Evolutionary conservation across 2,329 filamentous ascomycete species (phyloP), one percentile per base, ranked within the genome.

Genomic region (Sphaerulina musiva): DNA sequence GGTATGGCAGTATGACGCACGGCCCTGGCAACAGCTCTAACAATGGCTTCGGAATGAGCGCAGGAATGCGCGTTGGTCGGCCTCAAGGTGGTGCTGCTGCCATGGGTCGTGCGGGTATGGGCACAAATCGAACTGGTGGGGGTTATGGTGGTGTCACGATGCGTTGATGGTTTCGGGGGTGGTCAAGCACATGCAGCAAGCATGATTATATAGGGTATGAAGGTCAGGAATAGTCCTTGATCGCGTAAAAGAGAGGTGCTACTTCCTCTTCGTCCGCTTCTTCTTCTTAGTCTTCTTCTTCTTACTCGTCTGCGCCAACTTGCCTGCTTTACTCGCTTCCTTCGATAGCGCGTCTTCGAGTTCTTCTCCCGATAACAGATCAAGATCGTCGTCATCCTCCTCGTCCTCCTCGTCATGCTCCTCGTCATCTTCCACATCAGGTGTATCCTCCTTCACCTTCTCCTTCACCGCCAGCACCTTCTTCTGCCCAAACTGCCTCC

Each of bases 401-500:
- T 60, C 61, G 10, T 56, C 61, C 20, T 57, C 59, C 14, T 59
- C 65, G 6, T 60, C 59, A 20, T 57, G 59, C 26, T 66, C 67
- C 17, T 54, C 63, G n/a, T 60, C 60, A 45, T 57, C 59, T 54
- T 46, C 60, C 34, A 53, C 48, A 40, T 50, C 54, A 58, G 39
- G 53, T 51, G 56, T 59, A 57, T 46, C 64, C 60, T 61, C 58
- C 51, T 48, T 58, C 38, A 43, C 51, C 32, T 51, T 54, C 29
- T 48, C 50, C 29, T 57, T 58, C 36, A 44, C 56, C 12, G 20
- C 58, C 44, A 54, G 47, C 38, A 47, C 57, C 57, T 56, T 58
- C 48, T 57, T 59, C 14, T 53, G 68, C 29, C 69, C 69, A 69
- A 80, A 93, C 54, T 80, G 82, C 69, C 82, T 84, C 53, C 84